These are phyloP conservation scores for Saccharomycopsis amapae DNA, from an alignment of 805 yeast species.

Conservation along the genomic window DNA sequence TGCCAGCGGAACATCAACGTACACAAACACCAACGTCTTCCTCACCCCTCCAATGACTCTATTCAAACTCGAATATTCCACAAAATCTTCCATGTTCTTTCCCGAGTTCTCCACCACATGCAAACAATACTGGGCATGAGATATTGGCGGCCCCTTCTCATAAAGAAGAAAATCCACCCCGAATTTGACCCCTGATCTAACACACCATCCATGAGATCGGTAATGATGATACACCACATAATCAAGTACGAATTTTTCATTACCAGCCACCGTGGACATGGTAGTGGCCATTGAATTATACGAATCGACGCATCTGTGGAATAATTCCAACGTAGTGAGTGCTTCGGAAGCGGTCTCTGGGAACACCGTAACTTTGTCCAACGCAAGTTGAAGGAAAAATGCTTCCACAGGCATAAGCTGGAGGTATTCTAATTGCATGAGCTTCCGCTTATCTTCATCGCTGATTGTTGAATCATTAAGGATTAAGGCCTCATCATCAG, in stretches of 20 bases:
- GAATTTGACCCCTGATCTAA: conserved; percentile 83
- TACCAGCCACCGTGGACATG: neutral
- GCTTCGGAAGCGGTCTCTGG: too few species aligned
- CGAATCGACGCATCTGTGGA: neutral
- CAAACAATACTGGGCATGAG: conserved; percentile 85
- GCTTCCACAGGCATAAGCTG: conserved; percentile 75
- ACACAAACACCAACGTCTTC: conserved; percentile 65
- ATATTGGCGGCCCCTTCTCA: conserved; percentile 89
- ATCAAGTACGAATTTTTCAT: conserved; percentile 36
- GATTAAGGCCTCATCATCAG: conserved; percentile 21
- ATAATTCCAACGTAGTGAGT: conserved; percentile 1
- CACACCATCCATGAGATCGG: conserved; percentile 91
- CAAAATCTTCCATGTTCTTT: conserved; percentile 42
- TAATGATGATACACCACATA: conserved; percentile 82
- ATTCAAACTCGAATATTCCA: conserved; percentile 47
- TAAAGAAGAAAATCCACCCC: conserved; percentile 82
- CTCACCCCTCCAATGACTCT: conserved; percentile 85
- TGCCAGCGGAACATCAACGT: conserved; percentile 49
- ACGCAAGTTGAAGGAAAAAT: conserved; percentile 55
- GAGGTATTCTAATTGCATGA: conserved; percentile 35
- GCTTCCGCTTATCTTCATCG: conserved; percentile 30
- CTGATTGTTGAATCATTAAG: conserved; percentile 31
- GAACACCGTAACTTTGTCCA: conserved; percentile 38
- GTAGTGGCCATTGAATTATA: neutral
- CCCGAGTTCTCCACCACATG: conserved; percentile 36